phyloP scores from a whole-genome alignment of 2,329 filamentous ascomycete species.

The Neopestalotiopsis sp. region DNA sequence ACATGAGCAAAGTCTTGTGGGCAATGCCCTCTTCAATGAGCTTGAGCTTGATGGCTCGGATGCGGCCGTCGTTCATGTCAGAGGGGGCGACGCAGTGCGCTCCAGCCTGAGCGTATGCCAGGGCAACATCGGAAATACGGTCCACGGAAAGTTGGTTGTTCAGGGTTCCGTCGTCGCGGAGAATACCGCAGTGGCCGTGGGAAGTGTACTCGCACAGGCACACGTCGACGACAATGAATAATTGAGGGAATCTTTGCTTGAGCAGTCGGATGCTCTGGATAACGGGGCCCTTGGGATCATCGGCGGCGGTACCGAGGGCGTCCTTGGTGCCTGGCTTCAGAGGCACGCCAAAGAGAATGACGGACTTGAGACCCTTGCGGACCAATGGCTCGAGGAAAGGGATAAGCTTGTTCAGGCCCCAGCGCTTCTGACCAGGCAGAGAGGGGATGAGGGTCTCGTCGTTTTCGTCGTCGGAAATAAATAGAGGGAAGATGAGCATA shows the following conservation, averaged over 20 bases:
- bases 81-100: conserved; percentile 97
- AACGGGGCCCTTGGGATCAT: conserved; percentile 91
- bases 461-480: conserved; percentile 92
- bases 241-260: conserved; percentile 81
- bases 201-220: conserved; percentile 99
- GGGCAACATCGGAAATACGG: conserved; percentile 94
- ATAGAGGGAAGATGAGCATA: conserved; percentile 98
- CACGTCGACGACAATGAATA: conserved; percentile 92
- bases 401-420: conserved; percentile 84
- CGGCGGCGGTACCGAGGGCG: conserved; percentile 86
- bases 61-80: conserved; percentile 98
- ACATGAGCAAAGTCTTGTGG: conserved; percentile 93
- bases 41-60: conserved; percentile 97
- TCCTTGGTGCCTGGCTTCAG: conserved; percentile 84
- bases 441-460: conserved; percentile 91
- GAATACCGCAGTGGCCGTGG: conserved; percentile 95
- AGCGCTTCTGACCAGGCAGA: conserved; percentile 86
- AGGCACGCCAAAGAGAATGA: conserved; percentile 96
- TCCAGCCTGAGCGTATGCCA: conserved; percentile 93
- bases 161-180: conserved; percentile 88
- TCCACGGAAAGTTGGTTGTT: conserved; percentile 95
- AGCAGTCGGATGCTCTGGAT: conserved; percentile 86
- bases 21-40: conserved; percentile 93
- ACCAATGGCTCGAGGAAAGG: conserved; percentile 87
- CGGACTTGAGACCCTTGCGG: conserved; percentile 86